Conservation (phyloP, 805 yeast species). For the Phaffomyces thermotolerans region DNA sequence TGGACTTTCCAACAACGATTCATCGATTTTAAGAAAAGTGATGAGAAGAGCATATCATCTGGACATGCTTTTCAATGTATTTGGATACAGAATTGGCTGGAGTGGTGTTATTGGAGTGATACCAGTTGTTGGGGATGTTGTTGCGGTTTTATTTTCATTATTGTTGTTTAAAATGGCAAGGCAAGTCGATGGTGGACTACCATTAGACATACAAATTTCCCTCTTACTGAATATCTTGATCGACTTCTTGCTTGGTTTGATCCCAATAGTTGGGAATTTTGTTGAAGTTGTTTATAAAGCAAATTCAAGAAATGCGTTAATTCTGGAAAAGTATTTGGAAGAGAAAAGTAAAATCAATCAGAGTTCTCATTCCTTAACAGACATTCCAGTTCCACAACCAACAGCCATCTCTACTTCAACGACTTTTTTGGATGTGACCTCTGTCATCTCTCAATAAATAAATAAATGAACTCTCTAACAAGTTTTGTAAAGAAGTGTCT, state of each 20-base stretch:
- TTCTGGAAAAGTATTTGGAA: constrained; percentile 52
- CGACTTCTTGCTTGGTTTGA: constrained; percentile 63
- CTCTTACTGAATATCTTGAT: constrained; percentile 57
- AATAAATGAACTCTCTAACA: too few relatives aligned
- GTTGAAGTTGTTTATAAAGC: constrained; percentile 67
- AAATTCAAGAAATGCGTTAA: constrained; percentile 62
- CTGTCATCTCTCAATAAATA: too few relatives aligned
- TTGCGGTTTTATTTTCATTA: constrained; percentile 45
- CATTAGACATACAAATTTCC: constrained; percentile 41
- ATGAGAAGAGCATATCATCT: constrained; percentile 56
- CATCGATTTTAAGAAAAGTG: constrained; percentile 40
- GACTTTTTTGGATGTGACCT: too few relatives aligned
- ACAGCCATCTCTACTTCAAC: too few relatives aligned
- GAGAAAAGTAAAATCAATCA: constrained; percentile 9
- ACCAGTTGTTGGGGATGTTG: constrained; percentile 60
- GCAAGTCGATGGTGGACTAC: constrained; percentile 59
- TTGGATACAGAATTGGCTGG: constrained; percentile 67
- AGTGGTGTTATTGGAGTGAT: constrained; percentile 58
- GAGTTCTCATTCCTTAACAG: not conserved
- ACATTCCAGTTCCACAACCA: not conserved
- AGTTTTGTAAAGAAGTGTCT: too few relatives aligned
- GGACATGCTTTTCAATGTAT: constrained; percentile 52
- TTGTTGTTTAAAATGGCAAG: constrained; percentile 35
- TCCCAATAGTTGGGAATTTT: constrained; percentile 73
- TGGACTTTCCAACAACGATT: constrained; percentile 48